Base-by-base conservation (phyloP, 306 rosid species). In the Notholithocarpus densiflorus region DNA sequence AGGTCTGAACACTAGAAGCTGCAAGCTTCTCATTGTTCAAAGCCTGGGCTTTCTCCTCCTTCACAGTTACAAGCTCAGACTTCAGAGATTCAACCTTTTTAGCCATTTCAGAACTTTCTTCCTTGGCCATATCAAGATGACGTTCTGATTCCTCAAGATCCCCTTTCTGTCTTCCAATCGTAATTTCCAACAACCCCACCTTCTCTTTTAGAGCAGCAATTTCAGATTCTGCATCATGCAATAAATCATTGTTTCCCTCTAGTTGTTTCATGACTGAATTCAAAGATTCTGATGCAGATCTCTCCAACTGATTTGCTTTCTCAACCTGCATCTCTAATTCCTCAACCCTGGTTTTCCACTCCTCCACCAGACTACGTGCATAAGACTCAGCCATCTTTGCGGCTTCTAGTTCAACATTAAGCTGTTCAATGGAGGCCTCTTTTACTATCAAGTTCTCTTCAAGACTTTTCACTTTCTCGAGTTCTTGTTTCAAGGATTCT, bases 301-400 rank as follows among this genome's bases (percentile, higher is more conserved):
- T 90, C 90, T 95, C 94, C 86, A 88, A 78, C 79, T 89, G 86
- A 66, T 83, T 84, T 71, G 97, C 93, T 71, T 90, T 92, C 81
- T 89, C 90, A 74, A 91, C 83, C 71, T 43, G 82, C 75, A 51
- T 80, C 85, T 90, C 97, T 75, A 92, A 79, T 64, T 92, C 93
- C 79, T 88, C 93, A 15, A 88, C 87, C 87, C 73, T 91, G 34
- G 48, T 66, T 23, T 76, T 85, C 90, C 95, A 92, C 88, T 92
- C 98, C 80, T 86, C 94, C 8, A 91, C 87, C 77, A 92, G 43
- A 75, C 90, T 87, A 60, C 57, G 91, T 5, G 97, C 88, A 52
- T 91, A 91, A 68, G 98, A 91, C 73, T 92, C 98, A 55, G 96
- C 97, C 92, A 91, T 89, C 81, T 84, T 95, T 59, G 94, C 92